Evolutionary conservation across 2,329 filamentous ascomycete species (phyloP), one percentile per base, ranked within the genome.

Genomic region (Cladophialophora exuberans): DNA sequence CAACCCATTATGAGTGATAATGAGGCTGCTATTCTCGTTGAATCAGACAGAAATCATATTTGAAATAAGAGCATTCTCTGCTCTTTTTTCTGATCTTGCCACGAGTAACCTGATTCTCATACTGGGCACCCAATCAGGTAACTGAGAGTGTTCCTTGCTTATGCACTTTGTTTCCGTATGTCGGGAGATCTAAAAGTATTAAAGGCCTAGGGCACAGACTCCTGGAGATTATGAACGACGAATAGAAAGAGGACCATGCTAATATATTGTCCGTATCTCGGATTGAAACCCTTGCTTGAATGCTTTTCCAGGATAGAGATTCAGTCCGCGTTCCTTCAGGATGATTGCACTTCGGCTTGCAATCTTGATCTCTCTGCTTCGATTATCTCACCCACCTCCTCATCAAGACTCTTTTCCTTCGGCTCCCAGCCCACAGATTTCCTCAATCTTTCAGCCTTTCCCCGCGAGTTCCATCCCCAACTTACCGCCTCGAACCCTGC

Each of bases 381-480:
- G 0, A 88, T 73, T 45, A 83, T 78, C 2, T 73, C 71, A 3
- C 78, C 76, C 15, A 87, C 69, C 43, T 80, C 72, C 10, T 85
- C 80, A 55, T 78, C 69, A 45, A 87, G 51, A 20, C 73, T 76
- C 25, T 71, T 72, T 41, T 78, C 69, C 33, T 69, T 72, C 0
- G 84, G 81, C 46, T 76, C 73, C 85, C 84, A 88, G 0, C 77
- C 81, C 11, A 88, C 65, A 35, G 79, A 65, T 57, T 81, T 79
- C n/a, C 72, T 76, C 2, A 81, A 82, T 42, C 84, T 72, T 58
- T 75, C 73, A 0, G 83, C 82, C 52, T 72, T 75, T 2, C 77
- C 78, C 42, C 79, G 75, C 1, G 82, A 84, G 56, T 88, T 88
- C 59, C 79, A 68, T 0, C 85, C 84, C 83, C 83, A 87, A 6